Conservation (phyloP, 495 filamentous ascomycete genomes). For the Penicillium crystallinum region DNA sequence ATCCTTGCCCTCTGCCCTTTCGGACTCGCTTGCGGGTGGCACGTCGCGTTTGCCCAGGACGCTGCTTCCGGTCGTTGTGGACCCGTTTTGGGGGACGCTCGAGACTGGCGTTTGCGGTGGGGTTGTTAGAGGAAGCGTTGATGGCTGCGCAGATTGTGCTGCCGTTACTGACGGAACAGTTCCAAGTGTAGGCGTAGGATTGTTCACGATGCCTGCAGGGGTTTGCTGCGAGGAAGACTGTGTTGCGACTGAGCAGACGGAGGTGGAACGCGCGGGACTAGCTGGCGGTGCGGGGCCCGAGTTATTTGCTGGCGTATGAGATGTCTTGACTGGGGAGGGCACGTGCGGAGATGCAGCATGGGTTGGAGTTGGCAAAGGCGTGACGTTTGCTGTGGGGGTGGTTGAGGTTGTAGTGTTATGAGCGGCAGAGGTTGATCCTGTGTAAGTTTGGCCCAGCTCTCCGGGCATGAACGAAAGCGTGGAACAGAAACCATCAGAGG, state of each 20-base stretch:
- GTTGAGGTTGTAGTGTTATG: conserved; percentile 41
- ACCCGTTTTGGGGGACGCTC: conserved; percentile 36
- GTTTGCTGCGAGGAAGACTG: conserved; percentile 38
- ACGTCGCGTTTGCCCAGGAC: conserved; percentile 55
- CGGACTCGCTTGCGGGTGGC: conserved; percentile 40
- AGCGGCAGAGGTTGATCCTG: conserved; percentile 53
- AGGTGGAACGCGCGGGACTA: conserved; percentile 78
- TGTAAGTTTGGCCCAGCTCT: conserved; percentile 85
- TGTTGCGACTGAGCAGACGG: conserved; percentile 77
- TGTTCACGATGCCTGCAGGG: conserved; percentile 52
- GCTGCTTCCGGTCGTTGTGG: conserved; percentile 33
- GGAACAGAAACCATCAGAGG: conserved; percentile 97
- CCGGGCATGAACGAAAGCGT: conserved; percentile 76
- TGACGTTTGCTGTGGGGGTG: conserved; percentile 52
- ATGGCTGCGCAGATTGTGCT: conserved; percentile 51
- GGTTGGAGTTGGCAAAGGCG: conserved; percentile 61
- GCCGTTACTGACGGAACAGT: conserved; percentile 70
- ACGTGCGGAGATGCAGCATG: conserved; percentile 52
- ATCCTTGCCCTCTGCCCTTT: conserved; percentile 58
- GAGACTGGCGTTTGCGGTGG: conserved; percentile 73
- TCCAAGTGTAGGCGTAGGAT: conserved; percentile 71
- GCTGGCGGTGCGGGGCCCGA: conserved; percentile 48
- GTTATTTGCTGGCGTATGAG: conserved; percentile 36
- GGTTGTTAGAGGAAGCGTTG: conserved; percentile 61
- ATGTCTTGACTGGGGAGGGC: conserved; percentile 53